Percentiles rank a stretch among this genome's conserved stretches.
Conservation (phyloP, 2,329 filamentous ascomycete species). For the Beauveria brongniartii region DNA sequence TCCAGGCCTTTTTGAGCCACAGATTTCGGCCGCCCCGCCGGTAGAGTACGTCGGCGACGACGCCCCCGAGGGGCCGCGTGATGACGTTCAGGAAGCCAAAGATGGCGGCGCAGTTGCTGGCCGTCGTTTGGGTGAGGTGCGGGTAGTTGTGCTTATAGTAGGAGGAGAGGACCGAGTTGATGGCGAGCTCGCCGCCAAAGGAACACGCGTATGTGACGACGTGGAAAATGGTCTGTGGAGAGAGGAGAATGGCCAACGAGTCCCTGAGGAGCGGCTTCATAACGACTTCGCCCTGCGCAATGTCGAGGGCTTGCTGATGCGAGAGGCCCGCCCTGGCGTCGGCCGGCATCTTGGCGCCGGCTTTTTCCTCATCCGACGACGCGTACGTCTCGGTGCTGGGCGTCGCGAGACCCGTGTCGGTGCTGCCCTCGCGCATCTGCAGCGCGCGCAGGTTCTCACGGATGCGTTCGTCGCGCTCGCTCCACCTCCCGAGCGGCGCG, state of each 20-base stretch:
- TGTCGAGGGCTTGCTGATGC: constrained; percentile 44
- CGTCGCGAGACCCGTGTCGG: constrained; percentile 41
- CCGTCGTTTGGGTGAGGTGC: constrained; percentile 44
- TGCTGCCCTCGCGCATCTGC: constrained; percentile 30
- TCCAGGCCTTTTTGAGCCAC: constrained; percentile 39
- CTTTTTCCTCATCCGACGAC: constrained; percentile 26
- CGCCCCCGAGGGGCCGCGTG: constrained; percentile 58
- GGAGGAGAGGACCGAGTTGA: constrained; percentile 51
- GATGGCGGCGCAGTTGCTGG: constrained; percentile 59
- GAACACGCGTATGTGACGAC: constrained; percentile 53
- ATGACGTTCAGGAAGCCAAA: constrained; percentile 68
- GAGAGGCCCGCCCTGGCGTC: constrained; percentile 28
- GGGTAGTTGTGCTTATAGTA: constrained; percentile 56
- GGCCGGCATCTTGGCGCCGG: neutral
- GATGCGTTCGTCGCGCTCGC: constrained; percentile 55
- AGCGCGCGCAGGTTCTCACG: constrained; percentile 44
- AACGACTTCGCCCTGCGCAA: constrained; percentile 43
- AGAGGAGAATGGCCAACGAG: constrained; percentile 36
- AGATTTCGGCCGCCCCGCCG: constrained; percentile 26
- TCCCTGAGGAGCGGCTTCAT: constrained; percentile 49
- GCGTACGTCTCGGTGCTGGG: neutral
- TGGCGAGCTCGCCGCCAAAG: constrained; percentile 54
- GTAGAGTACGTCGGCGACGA: constrained; percentile 44
- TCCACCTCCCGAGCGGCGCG: constrained; percentile 76
- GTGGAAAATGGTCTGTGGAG: constrained; percentile 47